Base-by-base conservation (phyloP, 495 filamentous ascomycete species). In the Amniculicola lignicola region DNA sequence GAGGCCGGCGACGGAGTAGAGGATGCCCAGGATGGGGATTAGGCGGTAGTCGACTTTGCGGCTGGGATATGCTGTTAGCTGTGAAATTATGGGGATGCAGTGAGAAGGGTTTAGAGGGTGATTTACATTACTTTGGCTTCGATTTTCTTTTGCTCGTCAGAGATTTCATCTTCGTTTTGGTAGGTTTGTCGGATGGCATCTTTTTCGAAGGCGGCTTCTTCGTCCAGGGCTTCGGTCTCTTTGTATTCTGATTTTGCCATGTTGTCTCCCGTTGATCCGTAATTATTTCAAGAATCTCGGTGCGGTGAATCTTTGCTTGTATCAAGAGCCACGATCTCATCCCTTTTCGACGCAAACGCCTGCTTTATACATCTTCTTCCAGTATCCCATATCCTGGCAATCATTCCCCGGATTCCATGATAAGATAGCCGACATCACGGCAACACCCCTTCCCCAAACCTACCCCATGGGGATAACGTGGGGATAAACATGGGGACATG, bases 31-130 rank as follows among this genome's bases (percentile, higher is more conserved):
- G 35, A 63, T 63, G 18, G 61, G 61, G 16, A 64, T 51, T 21
- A 64, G 52, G 14, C 61, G 56, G 25, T 14, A 51, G 28, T 62
- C 59, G 18, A 62, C 47, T 47, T 57, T 58, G 18, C 49, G 54
- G 16, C 37, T 40, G 37, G 10, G 7, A 22, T 7, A 47, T 12
- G 11, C 10, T 27, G 12, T 7, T 10, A 25, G 18, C 9, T n/a
- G 43, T 11, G 21, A 47, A 47, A 16, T 10, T 39, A 51, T 16
- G 29, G n/a, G 37, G 11, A 9, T 12, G 19, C 10, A 18, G 19
- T 10, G 37, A 10, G 16, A 6, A 9, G 7, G 37, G 16, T 9
- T 9, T 9, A 6, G 37, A 40, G 37, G 11, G 37, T 12, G 16
- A 6, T 18, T 10, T 40, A 40, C 37, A 55, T 25, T 2, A 55